Base-by-base conservation (phyloP, 257 asterid species). In the Prunella vulgaris region DNA sequence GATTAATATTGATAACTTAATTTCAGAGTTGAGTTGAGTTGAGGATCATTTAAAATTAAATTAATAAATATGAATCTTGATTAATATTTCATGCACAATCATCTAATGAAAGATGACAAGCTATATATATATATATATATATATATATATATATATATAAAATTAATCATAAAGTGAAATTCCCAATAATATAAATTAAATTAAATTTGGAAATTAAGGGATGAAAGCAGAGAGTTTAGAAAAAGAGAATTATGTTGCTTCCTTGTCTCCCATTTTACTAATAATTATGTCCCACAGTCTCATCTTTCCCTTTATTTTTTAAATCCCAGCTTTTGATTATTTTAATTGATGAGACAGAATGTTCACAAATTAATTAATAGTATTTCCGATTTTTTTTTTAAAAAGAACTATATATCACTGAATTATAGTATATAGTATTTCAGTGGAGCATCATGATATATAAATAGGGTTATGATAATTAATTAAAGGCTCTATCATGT, bases 251-350 rank as follows among this genome's bases (percentile, higher is more conserved):
- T 18, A 10, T 80, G 76, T 72, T 82, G 76, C 71, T 30, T 18
- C 72, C 58, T 77, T 72, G 81, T 80, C 81, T 71, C 75, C 75
- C 67, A 73, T 68, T 44, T 69, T 40, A 40, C 66, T 38, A 58
- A 32, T 40, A 24, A 15, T 38, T 42, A 17, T 64, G 80, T 57
- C 83, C 78, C 75, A 72, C 76, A 51, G 9, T 18, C 82, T 76
- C 78, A 67, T 49, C 69, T 40, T 63, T 22, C 17, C 22, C 32
- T 62, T 24, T 1, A 18, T 1, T 59, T 12, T 12, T 30, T 15
- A n/a, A 58, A 69, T 46, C 49, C 40, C 70, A 40, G n/a, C 58
- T 76, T 32, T 68, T 15, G 58, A 68, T 61, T 72, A 56, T 25
- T 77, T 77, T 61, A 72, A 10, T 53, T 68, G 8, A 32, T 72